Evolutionary conservation across 495 filamentous ascomycete genomes (phyloP), one percentile per base, ranked within the genome.

Genomic region (Podospora australis): DNA sequence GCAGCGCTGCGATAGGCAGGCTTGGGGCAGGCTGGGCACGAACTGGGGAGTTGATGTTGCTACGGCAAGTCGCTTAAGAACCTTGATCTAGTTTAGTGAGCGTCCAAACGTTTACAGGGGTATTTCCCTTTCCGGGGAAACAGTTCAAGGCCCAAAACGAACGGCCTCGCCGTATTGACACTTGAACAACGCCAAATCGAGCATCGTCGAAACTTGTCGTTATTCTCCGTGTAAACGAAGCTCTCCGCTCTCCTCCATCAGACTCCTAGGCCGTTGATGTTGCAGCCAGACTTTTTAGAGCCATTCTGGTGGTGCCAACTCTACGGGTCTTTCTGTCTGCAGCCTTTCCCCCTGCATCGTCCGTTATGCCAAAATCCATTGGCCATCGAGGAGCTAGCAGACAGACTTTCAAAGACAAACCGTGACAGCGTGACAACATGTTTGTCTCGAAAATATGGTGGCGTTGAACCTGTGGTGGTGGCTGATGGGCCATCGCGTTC

Each of bases 1-100:
- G 25, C 10, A 38, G 42, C 25, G 11, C 46, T 34, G 39, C 35
- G 53, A 59, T 62, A 59, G 56, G 58, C 44, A 46, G 36, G 43
- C n/a, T 41, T 34, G 22, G 28, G 14, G n/a, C 32, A 48, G 14
- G 39, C 25, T 44, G 39, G 30, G 46, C 35, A 25, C 25, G 9
- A 30, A 28, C 22, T 7, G 28, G 13, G 38, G 22, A 19, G 19
- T 9, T 13, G 11, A 24, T 48, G 41, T 39, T 10, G 54, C 51
- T 60, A 60, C 46, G 46, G 24, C 43, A 13, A 34, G 28, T 41
- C 39, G 19, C 19, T 41, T n/a, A 21, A 21, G 1, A 21, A 4
- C 20, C 39, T 19, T 10, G 20, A 39, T 41, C 23, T 2, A 19
- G 19, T 3, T 13, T 36, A 36, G 32, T 17, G n/a, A 36, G 32